Base-by-base conservation (phyloP, 2,329 filamentous ascomycete genomes). In the Cytospora paraplurivora region DNA sequence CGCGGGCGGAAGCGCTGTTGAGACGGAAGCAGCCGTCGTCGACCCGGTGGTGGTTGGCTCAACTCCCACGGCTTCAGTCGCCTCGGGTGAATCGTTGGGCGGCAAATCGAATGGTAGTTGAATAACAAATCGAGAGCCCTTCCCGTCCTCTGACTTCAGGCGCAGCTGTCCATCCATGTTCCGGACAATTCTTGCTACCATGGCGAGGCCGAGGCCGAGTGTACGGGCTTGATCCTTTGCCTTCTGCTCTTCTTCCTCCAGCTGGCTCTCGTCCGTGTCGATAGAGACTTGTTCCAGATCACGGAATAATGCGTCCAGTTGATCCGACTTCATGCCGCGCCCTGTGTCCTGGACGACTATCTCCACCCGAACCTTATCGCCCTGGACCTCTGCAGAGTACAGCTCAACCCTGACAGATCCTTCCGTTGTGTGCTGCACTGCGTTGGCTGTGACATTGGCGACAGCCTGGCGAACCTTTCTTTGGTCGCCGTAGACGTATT, bases 151-250 rank as follows among this genome's bases (percentile, higher is more conserved):
- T 0, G 92, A 96, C 70, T 93, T 94, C 1, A 97, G 77, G 1
- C 92, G 86, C 35, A 97, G 76, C 71, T 96, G 93, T 0, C 93
- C 93, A 64, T 94, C 89, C 91, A 96, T 95, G 71, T 93, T 96
- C n/a, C 88, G 85, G 37, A 97, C 82, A 41, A 92, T 91, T 44
- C 93, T 86, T 17, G 91, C 90, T n/a, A 96, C 93, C 13, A 96
- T 82, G 0, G 93, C 93, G n/a, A 97, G 81, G 0, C 93, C 93
- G 11, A 97, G 82, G 0, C 93, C 93, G 1, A 96, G 76, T 0
- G 87, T 87, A 56, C 78, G 76, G 21, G 77, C 68, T 49, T 65
- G 66, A 15, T 73, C 62, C 59, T 74, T 71, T 3, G 74, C 71
- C 19, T 72, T 63, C 49, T 75, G n/a, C 54, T 72, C 69, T 0